These are phyloP conservation scores for Tilletia indica DNA, from an alignment of 1,284 basidiomycete species.

Conservation along the genomic window DNA sequence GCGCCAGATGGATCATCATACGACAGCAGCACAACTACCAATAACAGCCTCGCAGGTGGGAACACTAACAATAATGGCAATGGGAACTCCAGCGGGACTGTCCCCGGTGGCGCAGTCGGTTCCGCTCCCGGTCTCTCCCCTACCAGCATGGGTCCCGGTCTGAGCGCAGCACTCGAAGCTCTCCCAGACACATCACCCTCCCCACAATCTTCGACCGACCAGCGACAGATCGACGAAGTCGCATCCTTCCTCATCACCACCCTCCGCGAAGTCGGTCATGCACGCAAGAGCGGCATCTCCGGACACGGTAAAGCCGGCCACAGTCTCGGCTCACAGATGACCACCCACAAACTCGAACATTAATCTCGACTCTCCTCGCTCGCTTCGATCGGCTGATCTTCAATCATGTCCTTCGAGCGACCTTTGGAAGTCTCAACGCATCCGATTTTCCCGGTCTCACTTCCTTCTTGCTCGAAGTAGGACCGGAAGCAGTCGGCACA, in stretches of 20 bases:
- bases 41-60: background rate
- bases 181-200: background rate
- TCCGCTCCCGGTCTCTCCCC: constrained; percentile 4
- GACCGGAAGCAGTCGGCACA: constrained; percentile 10
- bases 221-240: constrained; percentile 15
- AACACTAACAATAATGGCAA: background rate
- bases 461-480: constrained; percentile 14
- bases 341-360: constrained; percentile 11
- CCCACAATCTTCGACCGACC: background rate
- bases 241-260: constrained; percentile 19
- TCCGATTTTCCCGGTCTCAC: constrained; percentile 7
- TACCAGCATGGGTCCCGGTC: background rate
- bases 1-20: constrained; percentile 1
- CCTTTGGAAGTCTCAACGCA: background rate
- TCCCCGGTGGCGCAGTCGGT: background rate
- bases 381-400: constrained; percentile 10
- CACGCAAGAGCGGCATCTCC: constrained; percentile 5
- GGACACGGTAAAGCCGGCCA: constrained; percentile 7
- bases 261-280: constrained; percentile 14
- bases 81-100: background rate
- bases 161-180: constrained; percentile 11
- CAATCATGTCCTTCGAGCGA: constrained; percentile 11
- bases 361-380: background rate
- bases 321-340: constrained; percentile 7
- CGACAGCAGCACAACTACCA: background rate